These are phyloP conservation scores for Nakazawaea anatomiae DNA, from an alignment of 805 yeast species.

Conservation along the genomic window DNA sequence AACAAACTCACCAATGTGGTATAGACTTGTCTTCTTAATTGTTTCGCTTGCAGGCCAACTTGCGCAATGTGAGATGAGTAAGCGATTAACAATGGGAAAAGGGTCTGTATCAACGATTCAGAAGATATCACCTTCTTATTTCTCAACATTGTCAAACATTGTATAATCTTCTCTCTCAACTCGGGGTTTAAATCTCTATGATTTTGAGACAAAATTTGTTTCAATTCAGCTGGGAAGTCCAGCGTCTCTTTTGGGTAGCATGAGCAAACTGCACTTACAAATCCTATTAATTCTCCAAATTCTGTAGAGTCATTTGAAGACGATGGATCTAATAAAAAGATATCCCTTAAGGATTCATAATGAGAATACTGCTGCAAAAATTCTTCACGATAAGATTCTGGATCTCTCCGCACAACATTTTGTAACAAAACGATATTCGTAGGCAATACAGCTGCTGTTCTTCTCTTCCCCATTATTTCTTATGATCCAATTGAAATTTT, in stretches of 20 bases:
- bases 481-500: neutral
- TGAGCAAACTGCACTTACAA: slow-evolving; percentile 84
- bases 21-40: slow-evolving; percentile 77
- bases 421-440: slow-evolving; percentile 88
- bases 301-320: slow-evolving; percentile 45
- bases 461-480: slow-evolving; percentile 68
- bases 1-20: slow-evolving; percentile 70
- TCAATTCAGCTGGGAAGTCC: slow-evolving; percentile 76
- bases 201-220: slow-evolving; percentile 59
- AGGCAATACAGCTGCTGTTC: slow-evolving; percentile 91
- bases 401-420: slow-evolving; percentile 90
- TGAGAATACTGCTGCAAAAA: slow-evolving; percentile 89
- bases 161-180: slow-evolving; percentile 85
- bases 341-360: slow-evolving; percentile 85
- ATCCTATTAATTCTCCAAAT: slow-evolving; percentile 81
- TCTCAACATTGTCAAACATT: slow-evolving; percentile 82
- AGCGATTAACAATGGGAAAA: slow-evolving; percentile 78
- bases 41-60: slow-evolving; percentile 67
- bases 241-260: slow-evolving; percentile 89
- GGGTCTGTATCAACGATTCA: slow-evolving; percentile 75
- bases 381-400: slow-evolving; percentile 90
- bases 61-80: slow-evolving; percentile 48
- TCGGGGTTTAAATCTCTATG: slow-evolving; percentile 82
- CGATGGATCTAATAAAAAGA: slow-evolving; percentile 67
- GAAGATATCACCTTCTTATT: slow-evolving; percentile 77